Evolutionary conservation across 2,329 filamentous ascomycete genomes (phyloP), one percentile per base, ranked within the genome.

Genomic region (Sodiomyces alkalinus): DNA sequence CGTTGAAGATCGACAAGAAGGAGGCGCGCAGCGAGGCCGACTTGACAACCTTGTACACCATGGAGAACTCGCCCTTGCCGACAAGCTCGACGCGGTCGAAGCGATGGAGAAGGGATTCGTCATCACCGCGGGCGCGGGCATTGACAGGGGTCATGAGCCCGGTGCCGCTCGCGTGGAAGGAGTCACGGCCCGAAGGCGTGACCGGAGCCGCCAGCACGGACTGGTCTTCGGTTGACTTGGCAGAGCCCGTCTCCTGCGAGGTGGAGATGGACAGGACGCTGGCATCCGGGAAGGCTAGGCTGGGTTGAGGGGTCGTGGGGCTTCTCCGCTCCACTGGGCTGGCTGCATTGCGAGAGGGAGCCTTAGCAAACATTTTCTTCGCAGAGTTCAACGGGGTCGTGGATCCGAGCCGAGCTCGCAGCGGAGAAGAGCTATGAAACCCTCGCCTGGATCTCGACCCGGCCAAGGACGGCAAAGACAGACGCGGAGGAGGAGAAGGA

Each of bases 31-130:
- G 34, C n/a, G 47, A 43, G 7, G 40, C 37, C 7, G 42, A 42
- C 26, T 55, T 48, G 10, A 71, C 71, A 4, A 93, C 86, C 19
- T 78, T 74, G 50, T 83, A 98, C 1, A 98, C 90, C 31, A 80
- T 72, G 0, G 90, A 96, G 47, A 98, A 98, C 48, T 94, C 87
- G 33, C 90, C 90, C 34, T 76, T 76, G 26, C 87, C 87, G 39
- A 87, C 68, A 33, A 76, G 64, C 41, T 83, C 80, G 9, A 92
- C 78, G 34, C 77, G 80, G 30, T 78, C 73, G 47, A 98, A 98
- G 30, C 80, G 73, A 4, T 72, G 67, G 9, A 70, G 71, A 28
- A 94, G 57, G 29, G 69, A 71, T 14, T 73, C 68, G 44, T 96
- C 87, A 11, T 59, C 66, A 35, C 92, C 74, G 25, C 72, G 70